Conservation (phyloP, 306 rosid genomes). For the Leucaena leucocephala region DNA sequence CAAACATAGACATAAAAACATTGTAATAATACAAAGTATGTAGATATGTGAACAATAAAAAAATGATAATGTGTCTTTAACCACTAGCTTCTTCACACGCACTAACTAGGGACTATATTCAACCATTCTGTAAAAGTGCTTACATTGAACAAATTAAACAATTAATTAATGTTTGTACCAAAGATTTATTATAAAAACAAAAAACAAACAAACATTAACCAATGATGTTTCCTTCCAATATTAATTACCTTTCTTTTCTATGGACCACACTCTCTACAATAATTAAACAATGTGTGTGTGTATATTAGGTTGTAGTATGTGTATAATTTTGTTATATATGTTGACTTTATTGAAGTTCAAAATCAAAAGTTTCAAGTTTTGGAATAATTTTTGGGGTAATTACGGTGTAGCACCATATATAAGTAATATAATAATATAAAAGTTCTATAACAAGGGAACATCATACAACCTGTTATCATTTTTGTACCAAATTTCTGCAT, state of each 20-base stretch:
- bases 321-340: background rate
- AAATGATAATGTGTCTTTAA: conserved; percentile 18
- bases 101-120: conserved; percentile 22
- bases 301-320: background rate
- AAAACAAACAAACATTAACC: background rate
- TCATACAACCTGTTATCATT: too few relatives aligned
- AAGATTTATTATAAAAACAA: background rate
- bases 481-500: too few relatives aligned
- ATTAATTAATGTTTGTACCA: background rate
- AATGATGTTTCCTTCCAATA: background rate
- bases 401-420: too few relatives aligned
- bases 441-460: too few relatives aligned
- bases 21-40: background rate
- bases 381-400: background rate
- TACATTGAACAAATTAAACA: conserved; percentile 31
- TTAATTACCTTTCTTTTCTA: background rate
- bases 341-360: background rate
- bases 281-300: background rate
- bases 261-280: background rate
- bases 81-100: conserved; percentile 30
- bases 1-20: background rate
- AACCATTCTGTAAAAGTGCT: conserved; percentile 10
- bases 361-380: background rate
- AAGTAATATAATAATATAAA: too few relatives aligned
- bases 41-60: background rate